Evolutionary conservation across 768 basidiomycete species (phyloP).

Genomic region (Pleurotus ostreatus): DNA sequence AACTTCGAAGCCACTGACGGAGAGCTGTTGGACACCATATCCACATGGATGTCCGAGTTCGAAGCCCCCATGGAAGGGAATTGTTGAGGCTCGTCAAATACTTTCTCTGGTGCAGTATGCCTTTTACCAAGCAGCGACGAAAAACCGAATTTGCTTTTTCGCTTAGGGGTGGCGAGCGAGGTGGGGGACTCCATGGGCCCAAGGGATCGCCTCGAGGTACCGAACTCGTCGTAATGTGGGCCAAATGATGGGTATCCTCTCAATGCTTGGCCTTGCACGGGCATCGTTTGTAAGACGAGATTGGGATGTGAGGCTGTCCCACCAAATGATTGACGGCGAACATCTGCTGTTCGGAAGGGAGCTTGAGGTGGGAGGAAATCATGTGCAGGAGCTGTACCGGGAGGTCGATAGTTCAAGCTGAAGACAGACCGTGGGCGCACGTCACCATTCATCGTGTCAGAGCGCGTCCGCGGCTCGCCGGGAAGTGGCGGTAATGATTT

Average conservation of each 20-base stretch:
- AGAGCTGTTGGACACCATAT: constrained; percentile 35
- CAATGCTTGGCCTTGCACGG: constrained; percentile 24
- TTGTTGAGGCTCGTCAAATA: constrained; percentile 33
- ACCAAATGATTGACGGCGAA: constrained; percentile 72
- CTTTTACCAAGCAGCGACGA: constrained; percentile 63
- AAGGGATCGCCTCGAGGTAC: constrained; percentile 59
- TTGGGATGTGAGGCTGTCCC: constrained; percentile 60
- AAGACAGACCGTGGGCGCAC: constrained; percentile 63
- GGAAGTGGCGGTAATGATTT: constrained; percentile 81
- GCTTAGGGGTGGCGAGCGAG: constrained; percentile 42
- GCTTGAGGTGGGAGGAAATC: constrained; percentile 61
- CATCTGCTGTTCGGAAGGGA: constrained; percentile 54
- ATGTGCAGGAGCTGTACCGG: constrained; percentile 38
- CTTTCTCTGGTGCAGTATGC: constrained; percentile 28
- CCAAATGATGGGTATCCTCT: constrained; percentile 29
- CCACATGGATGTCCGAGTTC: constrained; percentile 42
- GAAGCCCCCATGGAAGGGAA: constrained; percentile 46
- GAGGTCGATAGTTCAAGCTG: constrained; percentile 44
- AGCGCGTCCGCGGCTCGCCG: constrained; percentile 37
- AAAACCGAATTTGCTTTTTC: constrained; percentile 73
- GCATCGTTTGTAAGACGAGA: constrained; percentile 47
- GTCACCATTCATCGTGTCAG: constrained; percentile 35
- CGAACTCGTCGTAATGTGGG: constrained; percentile 67
- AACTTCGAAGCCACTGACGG: constrained; percentile 48
- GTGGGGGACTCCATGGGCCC: constrained; percentile 30